These are phyloP conservation scores for Phytophthora citricola DNA, from an alignment of 352 stramenopile genomes.

Conservation along the genomic window DNA sequence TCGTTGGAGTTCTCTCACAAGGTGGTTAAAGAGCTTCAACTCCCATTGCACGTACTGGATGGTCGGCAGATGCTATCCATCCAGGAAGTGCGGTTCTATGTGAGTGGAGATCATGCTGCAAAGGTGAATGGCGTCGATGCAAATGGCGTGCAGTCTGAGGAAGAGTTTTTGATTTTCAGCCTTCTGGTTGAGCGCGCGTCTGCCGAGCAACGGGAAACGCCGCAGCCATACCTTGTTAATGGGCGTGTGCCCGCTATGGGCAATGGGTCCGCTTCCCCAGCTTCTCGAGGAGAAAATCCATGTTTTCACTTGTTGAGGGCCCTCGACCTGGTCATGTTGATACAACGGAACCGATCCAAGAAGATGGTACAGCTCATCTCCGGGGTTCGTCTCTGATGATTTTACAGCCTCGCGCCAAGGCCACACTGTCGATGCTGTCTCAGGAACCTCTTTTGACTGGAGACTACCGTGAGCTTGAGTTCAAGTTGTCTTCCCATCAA, in stretches of 20 bases:
- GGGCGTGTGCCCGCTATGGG: constrained; percentile 85
- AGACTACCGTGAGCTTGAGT: constrained; percentile 72
- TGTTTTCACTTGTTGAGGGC: constrained; percentile 64
- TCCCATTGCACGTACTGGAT: constrained; percentile 67
- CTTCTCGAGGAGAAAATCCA: constrained; percentile 81
- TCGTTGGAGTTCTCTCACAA: constrained; percentile 62
- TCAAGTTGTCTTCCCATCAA: constrained; percentile 68
- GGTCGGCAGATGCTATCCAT: constrained; percentile 63
- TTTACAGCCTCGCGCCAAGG: constrained; percentile 73
- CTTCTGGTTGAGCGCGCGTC: constrained; percentile 54
- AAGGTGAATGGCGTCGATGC: constrained; percentile 13
- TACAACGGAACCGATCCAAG: constrained; percentile 46
- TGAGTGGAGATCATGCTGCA: constrained; percentile 29
- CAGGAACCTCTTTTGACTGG: constrained; percentile 64
- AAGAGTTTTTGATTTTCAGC: constrained; percentile 68
- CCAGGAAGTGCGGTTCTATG: constrained; percentile 69
- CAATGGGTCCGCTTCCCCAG: constrained; percentile 80
- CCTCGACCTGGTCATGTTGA: constrained; percentile 35
- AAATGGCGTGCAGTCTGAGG: constrained; percentile 20
- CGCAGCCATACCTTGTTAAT: constrained; percentile 55
- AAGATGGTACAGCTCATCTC: constrained; percentile 48
- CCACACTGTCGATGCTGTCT: constrained; percentile 59
- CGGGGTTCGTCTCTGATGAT: constrained; percentile 68
- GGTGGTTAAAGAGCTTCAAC: constrained; percentile 37
- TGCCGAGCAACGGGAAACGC: constrained; percentile 42